Evolutionary conservation across 2,329 filamentous ascomycete species (phyloP).

Genomic region (Lasiodiplodia sp.): DNA sequence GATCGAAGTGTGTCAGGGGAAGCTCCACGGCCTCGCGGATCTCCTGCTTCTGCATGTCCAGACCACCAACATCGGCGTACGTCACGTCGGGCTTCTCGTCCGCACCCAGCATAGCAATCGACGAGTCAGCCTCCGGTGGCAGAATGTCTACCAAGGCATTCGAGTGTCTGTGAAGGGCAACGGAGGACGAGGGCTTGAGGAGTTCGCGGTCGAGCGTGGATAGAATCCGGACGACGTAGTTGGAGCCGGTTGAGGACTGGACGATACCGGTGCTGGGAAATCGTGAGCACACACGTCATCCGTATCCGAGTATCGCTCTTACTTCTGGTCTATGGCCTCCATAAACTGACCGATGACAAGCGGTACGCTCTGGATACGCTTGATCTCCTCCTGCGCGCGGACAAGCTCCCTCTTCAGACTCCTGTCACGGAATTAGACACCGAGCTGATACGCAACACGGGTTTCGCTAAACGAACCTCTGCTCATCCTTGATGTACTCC

Average conservation of each 20-base stretch:
- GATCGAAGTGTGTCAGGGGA: conserved; percentile 94
- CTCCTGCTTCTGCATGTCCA: conserved; percentile 99
- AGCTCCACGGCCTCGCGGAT: conserved; percentile 97
- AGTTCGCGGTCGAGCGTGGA: conserved; percentile 98
- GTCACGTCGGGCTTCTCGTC: conserved; percentile 99
- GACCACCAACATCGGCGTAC: conserved; percentile 94
- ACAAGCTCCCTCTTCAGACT: conserved; percentile 97
- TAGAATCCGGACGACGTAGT: conserved; percentile 98
- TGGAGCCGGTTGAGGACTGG: conserved; percentile 96
- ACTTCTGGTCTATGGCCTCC: conserved; percentile 99
- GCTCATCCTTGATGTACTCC: conserved; percentile 99
- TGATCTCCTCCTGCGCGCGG: conserved; percentile 98
- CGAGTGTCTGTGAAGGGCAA: conserved; percentile 96
- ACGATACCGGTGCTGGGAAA: conserved; percentile 87
- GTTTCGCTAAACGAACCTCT: conserved; percentile 65
- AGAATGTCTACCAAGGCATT: conserved; percentile 98
- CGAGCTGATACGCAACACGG: background rate
- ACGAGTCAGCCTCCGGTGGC: conserved; percentile 97
- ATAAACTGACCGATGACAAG: conserved; percentile 99
- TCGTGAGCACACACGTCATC: conserved; percentile 32
- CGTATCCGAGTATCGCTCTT: conserved; percentile 43
- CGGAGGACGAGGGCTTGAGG: conserved; percentile 96
- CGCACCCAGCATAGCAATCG: conserved; percentile 95
- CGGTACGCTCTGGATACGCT: conserved; percentile 97
- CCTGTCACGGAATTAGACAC: conserved; percentile 54